Evolutionary conservation across 139 green algal genomes (phyloP), one percentile per base, ranked within the genome.

Genomic region (Chlamydomonas sp.): DNA sequence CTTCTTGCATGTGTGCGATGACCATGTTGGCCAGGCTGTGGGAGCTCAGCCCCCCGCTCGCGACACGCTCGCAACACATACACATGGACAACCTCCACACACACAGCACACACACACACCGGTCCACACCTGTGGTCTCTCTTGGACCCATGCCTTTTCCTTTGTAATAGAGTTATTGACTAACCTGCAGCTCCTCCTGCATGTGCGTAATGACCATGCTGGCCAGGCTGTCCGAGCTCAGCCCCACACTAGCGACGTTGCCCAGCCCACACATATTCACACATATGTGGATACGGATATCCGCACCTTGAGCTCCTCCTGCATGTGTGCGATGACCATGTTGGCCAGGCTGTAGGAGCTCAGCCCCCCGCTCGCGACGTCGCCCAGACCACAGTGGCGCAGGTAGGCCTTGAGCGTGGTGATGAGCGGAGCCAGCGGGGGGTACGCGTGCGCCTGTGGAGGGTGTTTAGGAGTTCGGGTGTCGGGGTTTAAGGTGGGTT

Each of bases 131-230:
- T n/a, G n/a, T n/a, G n/a, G n/a, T n/a, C n/a, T n/a, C n/a, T n/a
- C n/a, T n/a, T n/a, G n/a, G n/a, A n/a, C n/a, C n/a, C n/a, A n/a
- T n/a, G n/a, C n/a, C n/a, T n/a, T n/a, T n/a, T n/a, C n/a, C n/a
- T n/a, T n/a, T n/a, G n/a, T n/a, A n/a, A n/a, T n/a, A n/a, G n/a
- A n/a, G n/a, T n/a, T n/a, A n/a, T n/a, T n/a, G n/a, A n/a, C n/a
- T n/a, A n/a, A 61, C 50, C 50, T 61, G 28, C n/a, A 69, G 67
- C 71, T 82, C 76, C 38, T 88, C 80, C 71, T 82, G 73, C n/a
- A 89, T 50, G 71, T 89, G 83, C 34, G 83, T 80, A 3, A 86
- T 76, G 37, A 85, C 75, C 79, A 89, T 84, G 72, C 85, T 87
- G 39, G 71, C 77, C 31, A 89, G 69, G 10, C 39, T 68, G 62